These are phyloP conservation scores for Candida tallmaniae DNA, from an alignment of 805 yeast species.

Conservation along the genomic window DNA sequence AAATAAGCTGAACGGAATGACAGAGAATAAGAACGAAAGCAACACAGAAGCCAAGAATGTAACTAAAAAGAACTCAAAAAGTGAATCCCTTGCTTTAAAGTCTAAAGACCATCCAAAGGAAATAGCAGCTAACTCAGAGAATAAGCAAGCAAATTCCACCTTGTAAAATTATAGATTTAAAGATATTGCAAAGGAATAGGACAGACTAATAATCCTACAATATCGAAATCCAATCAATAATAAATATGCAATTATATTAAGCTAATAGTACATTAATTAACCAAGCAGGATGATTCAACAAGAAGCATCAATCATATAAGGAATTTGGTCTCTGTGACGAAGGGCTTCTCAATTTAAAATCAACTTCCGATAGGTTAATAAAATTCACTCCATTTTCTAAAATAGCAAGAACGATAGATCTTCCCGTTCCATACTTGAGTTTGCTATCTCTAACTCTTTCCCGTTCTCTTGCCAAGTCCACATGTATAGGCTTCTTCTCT, in stretches of 20 bases:
- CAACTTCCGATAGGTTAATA: slow-evolving; percentile 47
- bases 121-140: too few species aligned
- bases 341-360: slow-evolving; percentile 33
- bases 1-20: neutral
- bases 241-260: too few species aligned
- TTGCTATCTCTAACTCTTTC: slow-evolving; percentile 32
- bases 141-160: too few species aligned
- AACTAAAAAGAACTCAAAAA: too few species aligned
- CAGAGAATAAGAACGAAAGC: neutral
- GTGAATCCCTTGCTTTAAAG: too few species aligned
- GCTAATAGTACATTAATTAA: too few species aligned
- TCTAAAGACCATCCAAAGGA: too few species aligned
- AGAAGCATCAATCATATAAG: neutral
- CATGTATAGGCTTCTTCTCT: too few species aligned
- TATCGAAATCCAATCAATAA: too few species aligned
- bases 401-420: slow-evolving; percentile 58
- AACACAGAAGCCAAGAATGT: too few species aligned
- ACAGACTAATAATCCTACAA: neutral
- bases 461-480: neutral
- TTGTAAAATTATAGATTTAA: neutral
- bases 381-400: slow-evolving; percentile 76
- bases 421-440: slow-evolving; percentile 48
- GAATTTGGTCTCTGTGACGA: neutral
- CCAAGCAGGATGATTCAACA: neutral
- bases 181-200: neutral